Base-by-base conservation (phyloP, 345 rosid genomes). In the Citrus australasica region DNA sequence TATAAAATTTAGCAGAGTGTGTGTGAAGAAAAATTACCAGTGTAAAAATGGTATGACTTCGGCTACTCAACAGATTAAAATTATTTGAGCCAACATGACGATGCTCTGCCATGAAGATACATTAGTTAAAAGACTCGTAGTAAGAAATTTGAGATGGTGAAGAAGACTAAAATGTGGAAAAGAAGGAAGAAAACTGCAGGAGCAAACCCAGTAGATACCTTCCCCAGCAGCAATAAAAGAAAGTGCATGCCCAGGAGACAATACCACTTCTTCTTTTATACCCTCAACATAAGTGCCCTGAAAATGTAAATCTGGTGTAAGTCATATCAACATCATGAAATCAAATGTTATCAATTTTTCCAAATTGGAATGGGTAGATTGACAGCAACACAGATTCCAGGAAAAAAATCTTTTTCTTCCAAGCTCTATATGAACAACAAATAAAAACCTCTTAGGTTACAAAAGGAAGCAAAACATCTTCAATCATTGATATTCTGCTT, bases 11-110 rank as follows among this genome's bases (percentile, higher is more conserved):
- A 6, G 13, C 13, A 1, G 27, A 42, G 37, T 46, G 61, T 8
- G 9, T 25, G 38, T 35, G 70, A 62, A 74, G 78, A 81, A 71
- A 37, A 72, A 80, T 79, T 92, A 93, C 99, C 95, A 97, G 84
- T 22, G 98, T 94, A 79, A 97, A 97, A 80, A 97, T 90, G 60
- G 99, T 97, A 88, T 97, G 99, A 87, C 99, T 97, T 86, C 99
- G 90, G 89, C 99, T 97, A 75, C 99, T 97, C 75, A 94, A 77
- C 69, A 97, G 89, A 85, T 97, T 97, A 86, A 93, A 97, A 84
- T 97, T 97, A 88, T 97, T 97, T 74, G 99, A 97, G 78, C 99
- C 99, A 85, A 97, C 98, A 74, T 97, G 99, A 74, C 99, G 99
- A 86, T 97, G 99, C 76, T 97, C 99, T 97, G 92, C 82, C 83